Conservation (phyloP, 306 rosid species). For the Astragalus membranaceus region DNA sequence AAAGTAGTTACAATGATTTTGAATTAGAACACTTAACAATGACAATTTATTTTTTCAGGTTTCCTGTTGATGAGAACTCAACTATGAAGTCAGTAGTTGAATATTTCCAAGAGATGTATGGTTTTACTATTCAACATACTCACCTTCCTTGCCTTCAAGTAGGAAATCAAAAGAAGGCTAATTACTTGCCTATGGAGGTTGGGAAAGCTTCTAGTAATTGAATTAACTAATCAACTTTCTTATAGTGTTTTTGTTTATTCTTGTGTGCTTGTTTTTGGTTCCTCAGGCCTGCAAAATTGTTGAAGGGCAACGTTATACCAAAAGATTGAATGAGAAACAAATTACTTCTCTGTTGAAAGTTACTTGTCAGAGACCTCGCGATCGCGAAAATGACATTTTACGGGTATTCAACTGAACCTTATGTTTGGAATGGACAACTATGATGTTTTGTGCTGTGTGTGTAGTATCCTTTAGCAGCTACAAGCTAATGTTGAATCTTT, state of each 20-base stretch:
- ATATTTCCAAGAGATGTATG: slow-evolving; percentile 43
- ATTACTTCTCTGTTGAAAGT: slow-evolving; percentile 34
- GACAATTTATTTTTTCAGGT: slow-evolving; percentile 9
- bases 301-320: slow-evolving; percentile 34
- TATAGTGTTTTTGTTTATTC: too few species aligned
- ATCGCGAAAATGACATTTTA: slow-evolving; percentile 33
- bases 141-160: slow-evolving; percentile 44
- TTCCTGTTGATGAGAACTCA: slow-evolving; percentile 48
- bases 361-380: slow-evolving; percentile 40
- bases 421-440: too few species aligned
- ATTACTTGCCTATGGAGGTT: slow-evolving; percentile 45
- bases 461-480: too few species aligned
- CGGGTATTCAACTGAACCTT: slow-evolving; percentile 15
- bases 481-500: too few species aligned
- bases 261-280: too few species aligned
- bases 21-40: too few species aligned
- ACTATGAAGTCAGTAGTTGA: slow-evolving; percentile 53
- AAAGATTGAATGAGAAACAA: slow-evolving; percentile 34
- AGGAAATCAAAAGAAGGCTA: slow-evolving; percentile 30
- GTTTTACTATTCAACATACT: slow-evolving; percentile 33
- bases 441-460: too few species aligned
- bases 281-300: slow-evolving; percentile 35
- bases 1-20: too few species aligned
- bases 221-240: too few species aligned
- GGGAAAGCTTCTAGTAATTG: too few species aligned